A percentile compares a stretch with the other conserved stretches of the same genome.
These are phyloP conservation scores for Baeospora myosura DNA, from an alignment of 1,284 basidiomycete species.

Conservation along the genomic window DNA sequence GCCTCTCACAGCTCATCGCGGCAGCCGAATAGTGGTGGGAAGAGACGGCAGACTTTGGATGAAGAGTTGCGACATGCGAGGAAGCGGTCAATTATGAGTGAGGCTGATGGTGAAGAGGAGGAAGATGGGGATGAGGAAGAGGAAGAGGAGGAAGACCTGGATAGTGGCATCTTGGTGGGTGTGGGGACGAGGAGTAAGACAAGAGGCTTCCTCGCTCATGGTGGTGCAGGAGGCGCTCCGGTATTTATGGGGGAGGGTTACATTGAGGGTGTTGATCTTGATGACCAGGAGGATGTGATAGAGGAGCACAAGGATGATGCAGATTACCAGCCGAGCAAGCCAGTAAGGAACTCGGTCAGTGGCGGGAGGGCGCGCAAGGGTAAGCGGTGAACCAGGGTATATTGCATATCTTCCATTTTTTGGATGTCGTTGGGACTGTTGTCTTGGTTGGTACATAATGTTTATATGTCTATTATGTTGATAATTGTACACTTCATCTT, in stretches of 20 bases:
- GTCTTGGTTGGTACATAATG: too few relatives aligned
- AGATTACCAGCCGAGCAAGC: not conserved
- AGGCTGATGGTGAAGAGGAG: slow-evolving; percentile 14
- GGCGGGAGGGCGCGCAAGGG: too few relatives aligned
- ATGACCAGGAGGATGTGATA: not conserved
- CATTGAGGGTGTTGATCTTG: slow-evolving; percentile 35
- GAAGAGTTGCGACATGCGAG: slow-evolving; percentile 52
- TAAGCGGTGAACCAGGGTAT: too few relatives aligned
- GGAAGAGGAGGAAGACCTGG: slow-evolving; percentile 26
- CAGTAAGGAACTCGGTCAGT: too few relatives aligned
- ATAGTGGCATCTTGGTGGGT: slow-evolving; percentile 37
- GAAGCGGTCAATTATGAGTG: too few relatives aligned
- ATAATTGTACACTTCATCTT: too few relatives aligned
- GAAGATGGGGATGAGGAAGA: slow-evolving; percentile 18
- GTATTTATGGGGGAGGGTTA: slow-evolving; percentile 64
- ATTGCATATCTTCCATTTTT: too few relatives aligned
- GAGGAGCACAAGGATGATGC: too few relatives aligned
- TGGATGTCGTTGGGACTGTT: too few relatives aligned
- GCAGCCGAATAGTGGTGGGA: slow-evolving; percentile 7
- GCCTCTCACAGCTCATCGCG: not conserved
- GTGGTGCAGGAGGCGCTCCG: slow-evolving; percentile 60
- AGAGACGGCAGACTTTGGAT: slow-evolving; percentile 48
- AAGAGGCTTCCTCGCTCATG: slow-evolving; percentile 61
- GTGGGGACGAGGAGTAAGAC: slow-evolving; percentile 46
- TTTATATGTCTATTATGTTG: too few relatives aligned